Percentiles rank a stretch among this genome's conserved stretches.
phyloP scores from a whole-genome alignment of 352 stramenopile species.

The Hyaloperonospora brassicae region DNA sequence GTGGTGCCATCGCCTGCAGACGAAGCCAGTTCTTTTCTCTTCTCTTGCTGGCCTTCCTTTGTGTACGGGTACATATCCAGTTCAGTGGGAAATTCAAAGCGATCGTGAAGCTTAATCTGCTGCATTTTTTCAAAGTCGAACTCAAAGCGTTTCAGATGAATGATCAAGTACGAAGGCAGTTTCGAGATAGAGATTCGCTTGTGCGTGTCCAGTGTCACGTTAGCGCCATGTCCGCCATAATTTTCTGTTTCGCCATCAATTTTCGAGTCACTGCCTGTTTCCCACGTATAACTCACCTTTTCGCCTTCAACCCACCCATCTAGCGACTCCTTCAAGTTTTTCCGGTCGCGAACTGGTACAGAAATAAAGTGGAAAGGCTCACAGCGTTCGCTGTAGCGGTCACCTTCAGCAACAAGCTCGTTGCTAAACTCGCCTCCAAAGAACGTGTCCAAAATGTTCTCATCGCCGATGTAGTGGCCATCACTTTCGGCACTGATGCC shows the following conservation, averaged over 20 bases:
- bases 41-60: conserved; percentile 76
- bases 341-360: conserved; percentile 80
- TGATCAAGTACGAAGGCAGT: conserved; percentile 85
- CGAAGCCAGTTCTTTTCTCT: conserved; percentile 29
- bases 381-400: conserved; percentile 80
- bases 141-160: conserved; percentile 94
- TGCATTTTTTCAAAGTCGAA: conserved; percentile 93
- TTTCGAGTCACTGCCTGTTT: conserved; percentile 30
- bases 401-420: conserved; percentile 84
- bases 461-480: conserved; percentile 33
- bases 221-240: conserved; percentile 33
- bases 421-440: conserved; percentile 90
- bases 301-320: conserved; percentile 85
- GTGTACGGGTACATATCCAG: conserved; percentile 88
- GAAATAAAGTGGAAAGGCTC: conserved; percentile 90
- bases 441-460: conserved; percentile 79
- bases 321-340: conserved; percentile 80
- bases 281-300: conserved; percentile 88
- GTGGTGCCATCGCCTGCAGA: conserved; percentile 12
- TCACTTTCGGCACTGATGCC: conserved; percentile 33
- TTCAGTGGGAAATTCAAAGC: conserved; percentile 88
- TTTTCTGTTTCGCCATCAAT: conserved; percentile 17
- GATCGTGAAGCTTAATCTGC: conserved; percentile 90
- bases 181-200: conserved; percentile 87
- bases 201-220: conserved; percentile 82